Evolutionary conservation across 2,329 filamentous ascomycete genomes (phyloP), one percentile per base, ranked within the genome.

Genomic region (Pseudogymnoascus sp.): DNA sequence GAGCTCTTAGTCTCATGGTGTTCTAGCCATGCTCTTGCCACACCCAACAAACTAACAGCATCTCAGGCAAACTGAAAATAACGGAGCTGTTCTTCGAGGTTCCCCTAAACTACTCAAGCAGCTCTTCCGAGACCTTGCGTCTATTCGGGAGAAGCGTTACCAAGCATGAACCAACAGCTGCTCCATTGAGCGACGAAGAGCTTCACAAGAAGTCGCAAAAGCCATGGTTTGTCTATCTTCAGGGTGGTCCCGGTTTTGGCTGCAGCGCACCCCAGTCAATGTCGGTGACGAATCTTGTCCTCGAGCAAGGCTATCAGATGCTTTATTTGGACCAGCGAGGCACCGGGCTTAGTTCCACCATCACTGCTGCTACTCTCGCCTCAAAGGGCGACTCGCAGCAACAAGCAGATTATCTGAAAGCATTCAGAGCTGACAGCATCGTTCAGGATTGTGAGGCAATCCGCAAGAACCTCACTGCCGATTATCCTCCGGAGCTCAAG

Each of bases 291-390:
- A 82, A 85, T 33, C 78, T 81, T 31, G 81, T 91, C 62, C 80
- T 97, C 5, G 85, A 87, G 64, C 87, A 87, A 65, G 92, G 92
- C 13, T 97, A 96, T 71, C 89, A 95, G 73, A 78, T 91, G 52
- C 82, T 97, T 1, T 87, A 88, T 66, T 81, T 97, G n/a, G 93
- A 97, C 73, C 92, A 96, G 73, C 85, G 93, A 59, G 93, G 93
- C 10, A 95, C 91, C 2, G 93, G 93, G 1, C 77, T 96, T 59
- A 95, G 90, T 71, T 89, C 86, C 1, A 88, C 92, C 0, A 83
- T 97, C 42, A 88, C 88, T 1, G 85, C 89, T 7, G 83, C 82
- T 7, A 91, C 87, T 5, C 80, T 97, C 4, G 81, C 82, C 35
- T 76, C 82, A 10, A 81, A 86, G 39, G 88, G 87, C 4, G 82